Percentiles rank a stretch among this genome's conserved stretches.
These are phyloP conservation scores for Kappamyces sp. DNA, from an alignment of 192 early-diverging fungal genomes.

Conservation along the genomic window DNA sequence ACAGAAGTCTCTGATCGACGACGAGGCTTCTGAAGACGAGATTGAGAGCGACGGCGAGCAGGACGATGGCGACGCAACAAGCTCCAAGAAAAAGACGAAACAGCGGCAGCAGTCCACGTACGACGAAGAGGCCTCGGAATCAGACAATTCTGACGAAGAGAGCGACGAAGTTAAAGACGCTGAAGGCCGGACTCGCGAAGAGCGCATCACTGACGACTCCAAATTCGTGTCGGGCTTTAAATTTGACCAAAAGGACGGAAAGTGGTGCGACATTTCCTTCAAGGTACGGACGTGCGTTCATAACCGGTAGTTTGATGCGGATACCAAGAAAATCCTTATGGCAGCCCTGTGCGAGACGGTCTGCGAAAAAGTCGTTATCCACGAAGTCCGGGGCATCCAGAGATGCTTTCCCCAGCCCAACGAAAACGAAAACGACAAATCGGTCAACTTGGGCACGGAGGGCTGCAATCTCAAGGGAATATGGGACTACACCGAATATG, in stretches of 20 bases:
- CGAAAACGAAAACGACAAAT: constrained; percentile 71
- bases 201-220: constrained; percentile 47
- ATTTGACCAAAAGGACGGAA: constrained; percentile 61
- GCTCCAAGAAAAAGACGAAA: constrained; percentile 54
- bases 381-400: constrained; percentile 78
- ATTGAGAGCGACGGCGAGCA: constrained; percentile 57
- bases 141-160: constrained; percentile 32
- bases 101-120: constrained; percentile 65
- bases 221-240: constrained; percentile 66
- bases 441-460: constrained; percentile 71
- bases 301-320: constrained; percentile 66
- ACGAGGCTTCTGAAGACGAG: constrained; percentile 55
- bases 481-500: constrained; percentile 66
- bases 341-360: constrained; percentile 77
- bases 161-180: constrained; percentile 25
- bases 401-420: constrained; percentile 76
- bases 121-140: constrained; percentile 52
- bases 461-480: constrained; percentile 89
- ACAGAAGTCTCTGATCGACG: constrained; percentile 35
- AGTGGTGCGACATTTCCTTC: constrained; percentile 79
- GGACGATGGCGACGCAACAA: constrained; percentile 66
- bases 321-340: constrained; percentile 92
- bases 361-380: constrained; percentile 66
- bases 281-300: constrained; percentile 21
- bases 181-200: constrained; percentile 30